Evolutionary conservation across 148 eudicot species (phyloP).

Genomic region (Cornus controversa): DNA sequence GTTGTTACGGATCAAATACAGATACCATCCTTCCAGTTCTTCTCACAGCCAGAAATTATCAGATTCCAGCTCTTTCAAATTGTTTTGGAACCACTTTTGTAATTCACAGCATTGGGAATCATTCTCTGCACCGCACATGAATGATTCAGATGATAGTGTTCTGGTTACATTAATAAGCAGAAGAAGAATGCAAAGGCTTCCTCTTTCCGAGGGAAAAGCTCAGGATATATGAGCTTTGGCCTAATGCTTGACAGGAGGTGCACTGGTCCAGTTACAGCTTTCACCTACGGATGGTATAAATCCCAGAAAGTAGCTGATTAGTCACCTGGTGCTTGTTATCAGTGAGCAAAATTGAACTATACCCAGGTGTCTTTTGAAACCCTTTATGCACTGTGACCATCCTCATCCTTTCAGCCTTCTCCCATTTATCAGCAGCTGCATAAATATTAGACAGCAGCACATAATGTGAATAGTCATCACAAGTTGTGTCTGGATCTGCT

Average conservation of each 20-base stretch:
- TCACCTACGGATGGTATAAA: background rate
- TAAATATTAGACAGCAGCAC: constrained; percentile 62
- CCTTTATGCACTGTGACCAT: constrained; percentile 31
- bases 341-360: constrained; percentile 31
- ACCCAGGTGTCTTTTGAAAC: constrained; percentile 43
- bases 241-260: background rate
- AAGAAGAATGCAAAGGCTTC: background rate
- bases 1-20: no score
- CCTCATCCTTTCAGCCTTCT: constrained; percentile 55
- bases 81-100: no score
- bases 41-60: no score
- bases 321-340: background rate
- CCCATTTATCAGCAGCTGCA: constrained; percentile 67
- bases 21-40: no score
- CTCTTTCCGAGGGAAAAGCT: background rate
- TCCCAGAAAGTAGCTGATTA: background rate
- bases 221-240: background rate
- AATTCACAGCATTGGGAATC: no score
- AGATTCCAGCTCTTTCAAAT: no score
- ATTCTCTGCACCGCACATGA: no score
- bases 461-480: constrained; percentile 37
- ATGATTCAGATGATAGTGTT: no score
- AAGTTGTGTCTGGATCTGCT: constrained; percentile 11
- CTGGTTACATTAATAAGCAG: no score
- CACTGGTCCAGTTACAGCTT: background rate